These are phyloP conservation scores for Aspergillus glaucus DNA, from an alignment of 2,329 filamentous ascomycete species.

Conservation along the genomic window DNA sequence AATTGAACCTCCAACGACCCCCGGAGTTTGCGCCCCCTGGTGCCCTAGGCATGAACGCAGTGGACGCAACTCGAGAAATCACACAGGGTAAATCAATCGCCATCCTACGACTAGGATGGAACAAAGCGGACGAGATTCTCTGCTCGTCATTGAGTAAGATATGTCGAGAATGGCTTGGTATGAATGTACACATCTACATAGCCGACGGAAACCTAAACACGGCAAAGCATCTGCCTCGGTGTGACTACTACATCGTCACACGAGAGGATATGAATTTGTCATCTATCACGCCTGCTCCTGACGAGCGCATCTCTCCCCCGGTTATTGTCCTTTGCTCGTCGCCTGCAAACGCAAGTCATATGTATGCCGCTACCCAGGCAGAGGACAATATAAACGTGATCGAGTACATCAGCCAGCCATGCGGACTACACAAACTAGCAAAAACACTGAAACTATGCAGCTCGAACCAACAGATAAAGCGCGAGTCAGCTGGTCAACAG, in stretches of 20 bases:
- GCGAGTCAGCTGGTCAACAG: not conserved
- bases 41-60: not conserved
- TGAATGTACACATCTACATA: conserved; percentile 4
- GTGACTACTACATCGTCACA: conserved; percentile 18
- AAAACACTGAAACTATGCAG: conserved; percentile 21
- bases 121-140: conserved; percentile 10
- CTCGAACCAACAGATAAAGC: conserved; percentile 8
- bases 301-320: conserved; percentile 6
- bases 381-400: conserved; percentile 11
- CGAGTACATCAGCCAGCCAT: conserved; percentile 31
- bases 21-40: not conserved
- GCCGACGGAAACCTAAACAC: conserved; percentile 1
- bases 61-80: not conserved
- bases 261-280: conserved; percentile 10
- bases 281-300: conserved; percentile 1
- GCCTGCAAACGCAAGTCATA: conserved; percentile 14
- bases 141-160: conserved; percentile 15
- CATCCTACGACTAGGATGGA: conserved; percentile 14
- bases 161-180: conserved; percentile 16
- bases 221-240: conserved; percentile 1
- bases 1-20: conserved; percentile 2
- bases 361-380: conserved; percentile 9
- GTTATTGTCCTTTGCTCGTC: conserved; percentile 25
- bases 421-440: conserved; percentile 29
- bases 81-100: conserved; percentile 12